These are phyloP conservation scores for Candida tibetensis DNA, from an alignment of 805 yeast species.

Conservation along the genomic window DNA sequence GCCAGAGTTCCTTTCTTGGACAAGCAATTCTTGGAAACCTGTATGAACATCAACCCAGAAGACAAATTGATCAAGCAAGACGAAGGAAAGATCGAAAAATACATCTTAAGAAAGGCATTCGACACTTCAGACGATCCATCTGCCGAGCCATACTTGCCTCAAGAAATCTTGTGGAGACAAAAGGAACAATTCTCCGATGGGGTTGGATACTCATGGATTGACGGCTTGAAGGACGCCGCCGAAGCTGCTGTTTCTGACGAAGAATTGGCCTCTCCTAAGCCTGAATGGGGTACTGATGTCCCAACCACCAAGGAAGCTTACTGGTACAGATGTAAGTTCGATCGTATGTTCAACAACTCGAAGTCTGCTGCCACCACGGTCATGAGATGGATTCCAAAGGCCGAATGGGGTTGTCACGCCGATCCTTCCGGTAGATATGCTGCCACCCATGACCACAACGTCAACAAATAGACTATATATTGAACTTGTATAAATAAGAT, in stretches of 20 bases:
- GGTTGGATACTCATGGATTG: slow-evolving; percentile 99
- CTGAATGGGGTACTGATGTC: slow-evolving; percentile 93
- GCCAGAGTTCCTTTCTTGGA: slow-evolving; percentile 99
- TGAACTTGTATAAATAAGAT: too few species aligned
- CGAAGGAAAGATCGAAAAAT: slow-evolving; percentile 87
- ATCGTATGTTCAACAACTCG: slow-evolving; percentile 78
- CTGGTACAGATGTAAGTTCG: slow-evolving; percentile 97
- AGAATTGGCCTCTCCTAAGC: slow-evolving; percentile 83
- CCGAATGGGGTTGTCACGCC: slow-evolving; percentile 99
- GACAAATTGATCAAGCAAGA: slow-evolving; percentile 78
- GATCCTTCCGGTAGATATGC: slow-evolving; percentile 99
- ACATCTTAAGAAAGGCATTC: slow-evolving; percentile 95
- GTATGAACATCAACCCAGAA: slow-evolving; percentile 92
- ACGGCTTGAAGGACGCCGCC: slow-evolving; percentile 93
- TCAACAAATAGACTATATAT: slow-evolving; percentile 17
- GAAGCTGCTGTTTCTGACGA: slow-evolving; percentile 85
- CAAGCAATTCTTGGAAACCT: slow-evolving; percentile 82
- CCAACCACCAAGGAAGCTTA: slow-evolving; percentile 99
- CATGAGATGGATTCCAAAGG: slow-evolving; percentile 99
- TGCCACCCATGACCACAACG: slow-evolving; percentile 71
- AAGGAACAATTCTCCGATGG: slow-evolving; percentile 99
- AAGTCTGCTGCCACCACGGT: slow-evolving; percentile 94
- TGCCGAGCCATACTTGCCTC: slow-evolving; percentile 85
- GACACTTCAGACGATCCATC: slow-evolving; percentile 84
- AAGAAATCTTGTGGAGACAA: slow-evolving; percentile 98